phyloP scores from a whole-genome alignment of 2,329 filamentous ascomycete species.

The Macroventuria anomochaeta region DNA sequence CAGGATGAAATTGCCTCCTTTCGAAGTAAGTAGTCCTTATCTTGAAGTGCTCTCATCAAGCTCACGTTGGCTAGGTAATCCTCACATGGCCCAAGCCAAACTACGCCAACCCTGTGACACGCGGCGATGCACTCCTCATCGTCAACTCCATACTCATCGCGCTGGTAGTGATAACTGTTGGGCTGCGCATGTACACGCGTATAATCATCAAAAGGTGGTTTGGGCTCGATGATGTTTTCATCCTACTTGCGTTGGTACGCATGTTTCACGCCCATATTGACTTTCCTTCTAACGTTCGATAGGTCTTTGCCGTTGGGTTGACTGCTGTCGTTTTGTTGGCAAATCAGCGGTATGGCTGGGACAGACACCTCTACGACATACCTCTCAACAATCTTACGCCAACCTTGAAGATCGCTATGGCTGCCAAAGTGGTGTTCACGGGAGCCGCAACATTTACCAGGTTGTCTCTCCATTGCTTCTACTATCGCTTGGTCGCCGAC shows the following conservation, averaged over 20 bases:
- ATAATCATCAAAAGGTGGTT: slow-evolving; percentile 52
- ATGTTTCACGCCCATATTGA: not conserved
- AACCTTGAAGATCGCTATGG: slow-evolving; percentile 49
- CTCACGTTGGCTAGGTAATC: slow-evolving; percentile 24
- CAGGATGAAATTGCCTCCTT: slow-evolving; percentile 40
- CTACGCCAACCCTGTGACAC: slow-evolving; percentile 49
- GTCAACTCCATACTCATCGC: slow-evolving; percentile 50
- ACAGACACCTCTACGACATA: slow-evolving; percentile 54
- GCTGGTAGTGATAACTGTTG: slow-evolving; percentile 47
- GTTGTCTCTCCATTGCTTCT: slow-evolving; percentile 55
- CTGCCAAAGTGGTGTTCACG: slow-evolving; percentile 52
- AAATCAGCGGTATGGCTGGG: slow-evolving; percentile 51
- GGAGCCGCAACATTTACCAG: slow-evolving; percentile 53
- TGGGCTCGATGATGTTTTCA: slow-evolving; percentile 53
- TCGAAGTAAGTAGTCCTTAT: slow-evolving; percentile 28
- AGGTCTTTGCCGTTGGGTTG: slow-evolving; percentile 50
- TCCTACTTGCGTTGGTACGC: slow-evolving; percentile 49
- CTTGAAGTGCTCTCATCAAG: not conserved
- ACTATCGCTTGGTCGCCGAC: slow-evolving; percentile 54
- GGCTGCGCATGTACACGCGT: slow-evolving; percentile 50
- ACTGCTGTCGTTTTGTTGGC: slow-evolving; percentile 51
- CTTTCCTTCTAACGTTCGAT: slow-evolving; percentile 4
- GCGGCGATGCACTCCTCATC: slow-evolving; percentile 50
- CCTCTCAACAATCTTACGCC: slow-evolving; percentile 31
- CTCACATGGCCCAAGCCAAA: slow-evolving; percentile 51